A percentile compares a stretch with the other conserved stretches of the same genome.
These are phyloP conservation scores for Pisolithus orientalis DNA, from an alignment of 768 basidiomycete genomes.

Conservation along the genomic window DNA sequence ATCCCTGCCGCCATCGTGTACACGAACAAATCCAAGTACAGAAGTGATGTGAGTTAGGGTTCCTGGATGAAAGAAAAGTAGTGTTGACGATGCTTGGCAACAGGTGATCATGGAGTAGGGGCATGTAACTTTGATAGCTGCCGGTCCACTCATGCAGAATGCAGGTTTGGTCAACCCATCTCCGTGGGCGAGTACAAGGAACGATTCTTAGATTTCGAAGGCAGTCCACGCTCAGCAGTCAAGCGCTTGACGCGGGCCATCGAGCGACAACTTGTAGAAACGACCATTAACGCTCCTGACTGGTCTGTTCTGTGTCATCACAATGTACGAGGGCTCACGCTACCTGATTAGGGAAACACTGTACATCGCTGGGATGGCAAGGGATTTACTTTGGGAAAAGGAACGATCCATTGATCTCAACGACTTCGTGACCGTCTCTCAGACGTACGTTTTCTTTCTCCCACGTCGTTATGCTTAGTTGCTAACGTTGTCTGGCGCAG, in stretches of 20 bases:
- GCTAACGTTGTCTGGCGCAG: conserved; percentile 36
- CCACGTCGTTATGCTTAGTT: conserved; percentile 7
- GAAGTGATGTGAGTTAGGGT: conserved; percentile 65
- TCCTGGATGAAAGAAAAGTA: conserved; percentile 9
- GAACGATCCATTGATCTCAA: conserved; percentile 71
- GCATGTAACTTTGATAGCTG: background rate
- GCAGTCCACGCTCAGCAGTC: conserved; percentile 69
- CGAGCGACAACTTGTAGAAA: conserved; percentile 60
- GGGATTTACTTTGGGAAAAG: conserved; percentile 88
- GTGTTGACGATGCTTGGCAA: conserved; percentile 1
- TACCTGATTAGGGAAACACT: conserved; percentile 69
- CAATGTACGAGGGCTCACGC: conserved; percentile 11
- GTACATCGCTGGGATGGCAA: conserved; percentile 85
- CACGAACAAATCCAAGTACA: conserved; percentile 93
- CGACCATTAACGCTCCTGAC: conserved; percentile 89
- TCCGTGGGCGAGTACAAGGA: conserved; percentile 65
- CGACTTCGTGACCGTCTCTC: conserved; percentile 79
- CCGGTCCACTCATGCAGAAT: conserved; percentile 7
- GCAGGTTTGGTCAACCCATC: conserved; percentile 81
- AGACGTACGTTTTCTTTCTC: conserved; percentile 63
- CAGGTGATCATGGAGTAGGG: conserved; percentile 73
- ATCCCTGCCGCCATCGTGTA: conserved; percentile 89
- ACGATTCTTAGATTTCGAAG: conserved; percentile 67
- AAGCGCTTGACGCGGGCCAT: conserved; percentile 79
- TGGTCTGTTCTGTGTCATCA: conserved; percentile 56